Evolutionary conservation across 2,329 filamentous ascomycete species (phyloP).

Genomic region (Fusarium metavorans): DNA sequence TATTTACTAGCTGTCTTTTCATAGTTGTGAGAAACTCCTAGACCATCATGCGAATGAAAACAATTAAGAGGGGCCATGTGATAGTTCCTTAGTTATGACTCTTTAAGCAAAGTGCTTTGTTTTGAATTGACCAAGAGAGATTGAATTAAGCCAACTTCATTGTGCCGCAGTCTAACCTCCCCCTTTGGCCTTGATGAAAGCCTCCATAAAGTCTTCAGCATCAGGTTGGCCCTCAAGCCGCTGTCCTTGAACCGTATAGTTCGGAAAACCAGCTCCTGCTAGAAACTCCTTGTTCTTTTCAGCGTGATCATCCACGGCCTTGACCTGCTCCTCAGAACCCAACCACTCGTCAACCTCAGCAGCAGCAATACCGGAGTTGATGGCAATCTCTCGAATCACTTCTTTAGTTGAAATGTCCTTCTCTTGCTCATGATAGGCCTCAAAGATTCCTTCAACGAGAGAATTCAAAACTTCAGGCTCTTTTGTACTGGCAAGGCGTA

Average conservation of each 20-base stretch:
- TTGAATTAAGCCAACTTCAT: neutral
- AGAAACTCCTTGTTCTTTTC: slow-evolving; percentile 5
- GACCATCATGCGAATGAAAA: neutral
- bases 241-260: slow-evolving; percentile 24
- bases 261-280: slow-evolving; percentile 30
- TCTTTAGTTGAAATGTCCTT: slow-evolving; percentile 45
- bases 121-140: neutral
- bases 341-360: slow-evolving; percentile 25
- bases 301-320: slow-evolving; percentile 28
- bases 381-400: slow-evolving; percentile 39
- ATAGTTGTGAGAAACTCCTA: neutral
- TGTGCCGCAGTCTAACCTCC: neutral
- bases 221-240: slow-evolving; percentile 29
- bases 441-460: slow-evolving; percentile 45
- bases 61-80: neutral
- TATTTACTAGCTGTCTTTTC: neutral
- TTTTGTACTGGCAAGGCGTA: slow-evolving; percentile 40
- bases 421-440: slow-evolving; percentile 47
- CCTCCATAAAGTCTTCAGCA: slow-evolving; percentile 26
- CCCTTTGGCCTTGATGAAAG: slow-evolving; percentile 33
- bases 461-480: slow-evolving; percentile 19
- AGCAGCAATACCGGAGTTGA: slow-evolving; percentile 30
- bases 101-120: neutral
- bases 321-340: slow-evolving; percentile 1
- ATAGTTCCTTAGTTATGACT: neutral